Evolutionary conservation across 1,139 yeast genomes (phyloP), one percentile per base, ranked within the genome.

Genomic region (Tardiomyces digboiensis): DNA sequence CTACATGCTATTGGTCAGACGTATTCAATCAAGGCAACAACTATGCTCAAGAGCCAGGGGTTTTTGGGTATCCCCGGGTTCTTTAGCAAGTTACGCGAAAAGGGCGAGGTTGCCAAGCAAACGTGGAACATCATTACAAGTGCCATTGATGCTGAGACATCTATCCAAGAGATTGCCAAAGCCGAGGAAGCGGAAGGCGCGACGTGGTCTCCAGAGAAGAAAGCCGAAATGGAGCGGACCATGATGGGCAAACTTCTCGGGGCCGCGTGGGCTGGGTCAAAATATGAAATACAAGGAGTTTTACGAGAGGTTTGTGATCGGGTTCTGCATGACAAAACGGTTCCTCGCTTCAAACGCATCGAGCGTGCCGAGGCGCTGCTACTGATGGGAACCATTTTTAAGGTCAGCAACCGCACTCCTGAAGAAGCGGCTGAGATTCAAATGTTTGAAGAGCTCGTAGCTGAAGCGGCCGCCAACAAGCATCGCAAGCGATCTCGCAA

Each of bases 201-300:
- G 20, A 67, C 71, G 52, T 93, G 93, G 58, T 78, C 94, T 0
- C 77, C 76, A 2, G 97, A 87, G 59, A 88, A 84, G 48, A 67
- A 85, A 46, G 89, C 87, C 0, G 94, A 86, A 51, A 75, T 86
- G 78, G 97, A 89, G 59, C 82, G 88, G 55, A 74, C 82, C 46
- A 68, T 89, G 40, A 77, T 87, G 77, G 97, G 96, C 37, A 91
- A 89, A 61, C 89, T 89, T 2, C 70, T 89, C 42, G 89, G 93
- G 3, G 97, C 97, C 0, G 95, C 97, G 8, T 89, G 98, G 98
- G 82, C 83, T 42, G 97, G 97, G 1, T 85, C 96, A 19, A 80
- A 80, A 55, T 82, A 80, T 62, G 98, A 89, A 62, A 84, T 89
- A 46, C 91, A 85, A 59, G 76, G 91, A n/a, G 86, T 95, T 1